phyloP scores from a whole-genome alignment of 306 rosid genomes.

The Ceratonia siliqua region DNA sequence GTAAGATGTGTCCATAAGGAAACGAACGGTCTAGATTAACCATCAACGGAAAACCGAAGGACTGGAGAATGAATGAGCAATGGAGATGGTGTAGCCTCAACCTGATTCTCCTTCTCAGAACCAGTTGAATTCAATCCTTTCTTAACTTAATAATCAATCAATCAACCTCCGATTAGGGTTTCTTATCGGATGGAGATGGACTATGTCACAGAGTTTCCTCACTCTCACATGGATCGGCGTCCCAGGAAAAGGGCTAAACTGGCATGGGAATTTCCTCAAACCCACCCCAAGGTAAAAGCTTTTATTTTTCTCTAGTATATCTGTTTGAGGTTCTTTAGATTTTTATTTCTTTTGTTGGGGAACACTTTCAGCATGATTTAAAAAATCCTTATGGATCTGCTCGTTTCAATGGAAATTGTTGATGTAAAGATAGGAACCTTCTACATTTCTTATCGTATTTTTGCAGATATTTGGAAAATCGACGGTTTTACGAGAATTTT shows the following conservation, averaged over 20 bases:
- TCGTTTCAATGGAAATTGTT: not conserved
- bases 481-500: not conserved
- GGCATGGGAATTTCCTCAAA: slow-evolving; percentile 51
- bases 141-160: not conserved
- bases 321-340: not conserved
- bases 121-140: not conserved
- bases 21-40: slow-evolving; percentile 30
- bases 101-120: slow-evolving; percentile 23
- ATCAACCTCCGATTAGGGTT: slow-evolving; percentile 31
- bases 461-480: not conserved
- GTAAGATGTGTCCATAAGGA: not conserved
- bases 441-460: not conserved
- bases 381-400: slow-evolving; percentile 3
- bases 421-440: not conserved
- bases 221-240: slow-evolving; percentile 52
- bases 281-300: slow-evolving; percentile 44
- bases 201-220: slow-evolving; percentile 43
- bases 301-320: not conserved
- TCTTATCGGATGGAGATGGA: slow-evolving; percentile 46
- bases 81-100: not conserved
- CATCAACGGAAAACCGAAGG: slow-evolving; percentile 28
- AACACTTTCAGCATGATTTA: not conserved
- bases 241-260: slow-evolving; percentile 57
- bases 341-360: not conserved
- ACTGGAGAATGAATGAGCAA: slow-evolving; percentile 18